Conservation (phyloP, 495 filamentous ascomycete species). For the Tuber melanosporum region DNA sequence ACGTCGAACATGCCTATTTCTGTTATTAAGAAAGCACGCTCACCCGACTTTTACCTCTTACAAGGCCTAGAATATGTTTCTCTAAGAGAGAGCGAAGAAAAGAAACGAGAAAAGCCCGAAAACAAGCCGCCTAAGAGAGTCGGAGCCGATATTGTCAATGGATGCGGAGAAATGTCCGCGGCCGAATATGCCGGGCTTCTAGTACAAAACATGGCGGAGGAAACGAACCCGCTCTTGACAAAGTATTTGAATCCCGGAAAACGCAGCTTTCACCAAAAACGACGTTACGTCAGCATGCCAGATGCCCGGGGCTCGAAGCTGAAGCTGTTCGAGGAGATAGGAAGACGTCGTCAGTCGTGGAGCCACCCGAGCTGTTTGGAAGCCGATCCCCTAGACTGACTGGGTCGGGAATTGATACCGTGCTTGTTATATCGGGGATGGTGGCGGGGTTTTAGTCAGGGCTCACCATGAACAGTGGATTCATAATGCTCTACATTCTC, state of each 20-base stretch:
- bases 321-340: not conserved
- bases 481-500: not conserved
- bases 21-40: not conserved
- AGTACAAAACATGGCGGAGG: not conserved
- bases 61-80: not conserved
- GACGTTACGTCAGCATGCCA: not conserved
- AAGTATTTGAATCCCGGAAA: not conserved
- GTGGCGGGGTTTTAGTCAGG: not conserved
- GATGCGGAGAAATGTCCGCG: not conserved
- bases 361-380: not conserved
- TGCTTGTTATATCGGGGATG: not conserved
- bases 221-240: not conserved
- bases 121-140: not conserved
- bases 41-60: not conserved
- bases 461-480: not conserved
- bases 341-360: not conserved
- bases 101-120: not conserved
- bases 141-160: not conserved
- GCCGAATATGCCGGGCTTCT: not conserved
- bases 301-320: not conserved
- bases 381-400: not conserved
- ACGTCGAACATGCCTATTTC: slow-evolving; percentile 1
- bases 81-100: not conserved
- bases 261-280: not conserved
- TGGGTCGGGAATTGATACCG: not conserved